Evolutionary conservation across 2,329 filamentous ascomycete species (phyloP).

Genomic region (Xylaria sp.): DNA sequence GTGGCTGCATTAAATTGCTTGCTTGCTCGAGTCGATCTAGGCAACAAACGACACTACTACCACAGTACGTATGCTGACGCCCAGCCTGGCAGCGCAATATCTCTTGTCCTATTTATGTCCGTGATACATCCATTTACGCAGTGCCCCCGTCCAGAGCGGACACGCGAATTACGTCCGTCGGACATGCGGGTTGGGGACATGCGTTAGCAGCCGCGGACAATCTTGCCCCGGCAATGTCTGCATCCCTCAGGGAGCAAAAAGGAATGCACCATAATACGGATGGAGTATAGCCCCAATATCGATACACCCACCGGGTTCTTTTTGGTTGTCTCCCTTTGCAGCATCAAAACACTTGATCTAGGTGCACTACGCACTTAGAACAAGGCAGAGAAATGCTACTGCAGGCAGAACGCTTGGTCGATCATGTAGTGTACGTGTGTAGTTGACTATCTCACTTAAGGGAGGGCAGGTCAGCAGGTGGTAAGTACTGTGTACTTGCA

Average conservation of each 20-base stretch:
- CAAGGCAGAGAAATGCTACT: too few species aligned
- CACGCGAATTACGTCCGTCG: conserved; percentile 7
- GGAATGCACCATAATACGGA: conserved; percentile 7
- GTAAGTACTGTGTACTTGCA: conserved; percentile 15
- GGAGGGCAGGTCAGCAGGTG: too few species aligned
- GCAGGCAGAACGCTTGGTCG: too few species aligned
- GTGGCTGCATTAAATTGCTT: neutral
- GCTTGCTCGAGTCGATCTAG: neutral
- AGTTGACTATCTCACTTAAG: too few species aligned
- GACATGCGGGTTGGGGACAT: conserved; percentile 28
- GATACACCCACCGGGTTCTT: too few species aligned
- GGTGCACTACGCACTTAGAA: too few species aligned
- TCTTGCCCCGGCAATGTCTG: neutral
- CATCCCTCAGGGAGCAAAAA: neutral
- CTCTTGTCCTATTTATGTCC: too few species aligned
- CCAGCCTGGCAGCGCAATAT: too few species aligned
- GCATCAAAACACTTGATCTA: too few species aligned
- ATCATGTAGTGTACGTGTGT: neutral
- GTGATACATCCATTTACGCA: neutral
- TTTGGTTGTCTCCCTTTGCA: neutral
- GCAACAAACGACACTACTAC: neutral
- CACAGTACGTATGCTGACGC: neutral
- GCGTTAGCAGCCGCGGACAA: conserved; percentile 17
- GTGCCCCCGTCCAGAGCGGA: neutral
- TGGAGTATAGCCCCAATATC: conserved; percentile 5